Conservation (phyloP, 208 protist genomes). For the Angomonas desouzai region DNA sequence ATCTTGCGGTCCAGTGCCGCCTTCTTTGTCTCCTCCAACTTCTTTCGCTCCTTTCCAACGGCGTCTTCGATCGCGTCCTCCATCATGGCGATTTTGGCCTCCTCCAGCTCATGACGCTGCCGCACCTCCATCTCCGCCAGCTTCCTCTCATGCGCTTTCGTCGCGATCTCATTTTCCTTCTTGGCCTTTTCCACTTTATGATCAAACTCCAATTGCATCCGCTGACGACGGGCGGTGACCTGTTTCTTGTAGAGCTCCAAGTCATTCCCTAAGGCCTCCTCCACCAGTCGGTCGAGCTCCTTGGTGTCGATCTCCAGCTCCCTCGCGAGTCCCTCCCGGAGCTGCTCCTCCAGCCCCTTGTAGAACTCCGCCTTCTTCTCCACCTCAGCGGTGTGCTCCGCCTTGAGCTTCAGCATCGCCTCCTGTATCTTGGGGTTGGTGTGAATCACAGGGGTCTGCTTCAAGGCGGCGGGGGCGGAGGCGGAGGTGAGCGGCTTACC, state of each 20-base stretch:
- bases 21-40: constrained; percentile 26
- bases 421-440: not conserved
- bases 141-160: constrained; percentile 39
- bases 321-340: constrained; percentile 28
- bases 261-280: constrained; percentile 47
- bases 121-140: constrained; percentile 25
- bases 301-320: constrained; percentile 31
- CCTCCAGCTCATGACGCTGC: constrained; percentile 25
- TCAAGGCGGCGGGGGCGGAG: not conserved
- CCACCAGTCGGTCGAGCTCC: constrained; percentile 27
- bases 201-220: constrained; percentile 35
- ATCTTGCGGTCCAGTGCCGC: constrained; percentile 22
- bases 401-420: constrained; percentile 25
- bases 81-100: constrained; percentile 40
- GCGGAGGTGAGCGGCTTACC: not conserved
- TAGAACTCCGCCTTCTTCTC: constrained; percentile 23
- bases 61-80: constrained; percentile 26
- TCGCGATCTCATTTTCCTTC: constrained; percentile 31
- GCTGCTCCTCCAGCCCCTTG: constrained; percentile 34
- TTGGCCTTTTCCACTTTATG: constrained; percentile 45
- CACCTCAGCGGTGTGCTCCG: constrained; percentile 23
- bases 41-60: constrained; percentile 28
- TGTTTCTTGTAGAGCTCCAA: constrained; percentile 45
- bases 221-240: constrained; percentile 29
- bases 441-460: not conserved